Percentiles rank a stretch among this genome's conserved stretches.
Conservation (phyloP, 2,329 filamentous ascomycete species). For the Hysterium pulicare region DNA sequence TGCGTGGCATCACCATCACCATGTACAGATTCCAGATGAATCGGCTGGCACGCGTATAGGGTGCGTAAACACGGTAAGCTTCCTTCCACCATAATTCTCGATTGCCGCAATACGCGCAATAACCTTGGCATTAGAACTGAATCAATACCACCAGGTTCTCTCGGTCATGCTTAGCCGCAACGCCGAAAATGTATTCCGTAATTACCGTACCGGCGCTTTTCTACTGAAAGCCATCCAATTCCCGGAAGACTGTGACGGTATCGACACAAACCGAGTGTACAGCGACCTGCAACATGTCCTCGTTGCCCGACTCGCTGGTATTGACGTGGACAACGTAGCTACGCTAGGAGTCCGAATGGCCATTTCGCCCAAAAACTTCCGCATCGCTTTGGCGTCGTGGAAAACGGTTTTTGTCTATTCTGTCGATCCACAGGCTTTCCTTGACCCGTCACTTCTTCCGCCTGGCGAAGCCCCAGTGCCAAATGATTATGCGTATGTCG, state of each 20-base stretch:
- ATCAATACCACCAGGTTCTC: conserved; percentile 5
- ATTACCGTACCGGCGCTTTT: conserved; percentile 11
- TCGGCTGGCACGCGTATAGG: conserved; percentile 2
- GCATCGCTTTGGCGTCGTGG: conserved; percentile 23
- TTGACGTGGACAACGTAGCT: conserved; percentile 13
- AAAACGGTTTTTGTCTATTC: conserved; percentile 18
- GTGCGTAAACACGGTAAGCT: conserved; percentile 13
- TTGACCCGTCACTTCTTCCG: conserved; percentile 10
- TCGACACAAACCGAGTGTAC: conserved; percentile 6
- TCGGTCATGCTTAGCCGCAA: conserved; percentile 9
- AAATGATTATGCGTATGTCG: conserved; percentile 9
- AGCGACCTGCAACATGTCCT: conserved; percentile 9
- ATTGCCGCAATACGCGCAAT: not conserved
- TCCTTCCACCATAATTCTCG: conserved; percentile 1
- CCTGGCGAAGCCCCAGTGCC: conserved; percentile 1
- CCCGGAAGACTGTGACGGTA: conserved; percentile 7
- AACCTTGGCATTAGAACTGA: conserved; percentile 2
- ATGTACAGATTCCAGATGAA: conserved; percentile 4
- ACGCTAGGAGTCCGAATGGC: conserved; percentile 18
- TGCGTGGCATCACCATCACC: conserved; percentile 11
- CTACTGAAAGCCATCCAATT: conserved; percentile 17
- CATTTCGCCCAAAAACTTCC: conserved; percentile 12
- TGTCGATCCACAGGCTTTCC: conserved; percentile 17
- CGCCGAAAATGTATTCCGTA: not conserved
- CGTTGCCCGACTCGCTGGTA: conserved; percentile 17